A percentile compares a stretch with the other conserved stretches of the same genome.
Conservation (phyloP, 345 rosid genomes). For the Melaleuca quinquenervia region DNA sequence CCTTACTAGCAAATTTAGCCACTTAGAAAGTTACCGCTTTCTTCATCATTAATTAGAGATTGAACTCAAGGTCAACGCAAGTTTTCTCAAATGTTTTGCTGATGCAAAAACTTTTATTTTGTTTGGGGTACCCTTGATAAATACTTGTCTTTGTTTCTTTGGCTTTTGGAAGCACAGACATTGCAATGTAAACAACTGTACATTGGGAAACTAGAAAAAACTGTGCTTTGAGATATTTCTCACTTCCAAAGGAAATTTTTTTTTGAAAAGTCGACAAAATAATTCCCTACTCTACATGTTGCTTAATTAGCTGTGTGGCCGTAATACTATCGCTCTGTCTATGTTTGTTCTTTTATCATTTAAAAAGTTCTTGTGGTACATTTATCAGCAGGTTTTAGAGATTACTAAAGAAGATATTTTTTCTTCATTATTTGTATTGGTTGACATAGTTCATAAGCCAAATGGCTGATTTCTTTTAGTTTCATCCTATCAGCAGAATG, state of each 20-base stretch:
- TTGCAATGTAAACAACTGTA: not conserved
- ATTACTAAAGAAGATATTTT: not conserved
- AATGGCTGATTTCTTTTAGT: not conserved
- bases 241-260: not conserved
- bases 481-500: slow-evolving; percentile 19
- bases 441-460: not conserved
- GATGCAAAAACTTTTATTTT: not conserved
- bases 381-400: not conserved
- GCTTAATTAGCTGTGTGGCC: not conserved
- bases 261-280: not conserved
- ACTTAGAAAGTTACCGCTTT: not conserved
- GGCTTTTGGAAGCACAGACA: not conserved
- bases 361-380: not conserved
- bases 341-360: not conserved
- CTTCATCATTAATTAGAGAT: not conserved
- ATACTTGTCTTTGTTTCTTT: not conserved
- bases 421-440: not conserved
- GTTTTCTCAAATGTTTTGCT: not conserved
- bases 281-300: not conserved
- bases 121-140: not conserved
- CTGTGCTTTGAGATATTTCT: not conserved
- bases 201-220: not conserved
- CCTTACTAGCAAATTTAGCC: not conserved
- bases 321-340: not conserved
- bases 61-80: not conserved